These are phyloP conservation scores for Starmerella potacharoeniae DNA, from an alignment of 805 yeast species.

Conservation along the genomic window DNA sequence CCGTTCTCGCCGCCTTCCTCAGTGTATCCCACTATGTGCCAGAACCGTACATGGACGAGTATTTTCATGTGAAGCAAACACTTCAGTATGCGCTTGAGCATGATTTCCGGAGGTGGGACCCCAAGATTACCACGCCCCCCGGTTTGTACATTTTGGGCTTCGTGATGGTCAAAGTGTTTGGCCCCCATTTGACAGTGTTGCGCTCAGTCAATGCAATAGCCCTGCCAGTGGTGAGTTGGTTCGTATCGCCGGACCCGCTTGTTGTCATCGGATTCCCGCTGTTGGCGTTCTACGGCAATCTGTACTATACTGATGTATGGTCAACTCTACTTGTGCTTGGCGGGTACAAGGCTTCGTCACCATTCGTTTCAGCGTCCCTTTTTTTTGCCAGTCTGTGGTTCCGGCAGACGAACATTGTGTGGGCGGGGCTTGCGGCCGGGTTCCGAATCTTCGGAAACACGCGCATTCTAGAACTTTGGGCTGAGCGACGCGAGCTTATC, in stretches of 20 bases:
- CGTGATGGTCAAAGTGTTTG: slow-evolving; percentile 19
- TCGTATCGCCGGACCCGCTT: slow-evolving; percentile 13
- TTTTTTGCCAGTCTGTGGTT: slow-evolving; percentile 58
- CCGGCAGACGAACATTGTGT: slow-evolving; percentile 84
- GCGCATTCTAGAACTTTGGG: neutral
- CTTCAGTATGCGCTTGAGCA: slow-evolving; percentile 46
- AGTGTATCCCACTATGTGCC: slow-evolving; percentile 17
- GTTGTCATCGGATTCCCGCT: slow-evolving; percentile 51
- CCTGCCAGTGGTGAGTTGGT: slow-evolving; percentile 1
- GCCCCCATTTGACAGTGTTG: slow-evolving; percentile 28
- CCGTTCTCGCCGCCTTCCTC: neutral
- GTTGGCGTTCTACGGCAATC: slow-evolving; percentile 55
- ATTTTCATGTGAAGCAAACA: slow-evolving; percentile 77
- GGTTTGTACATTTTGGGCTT: slow-evolving; percentile 50
- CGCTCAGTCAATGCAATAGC: slow-evolving; percentile 47
- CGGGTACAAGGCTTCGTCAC: slow-evolving; percentile 27
- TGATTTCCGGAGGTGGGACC: slow-evolving; percentile 62
- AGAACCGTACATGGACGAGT: slow-evolving; percentile 47
- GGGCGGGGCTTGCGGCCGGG: slow-evolving; percentile 52
- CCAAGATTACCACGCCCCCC: slow-evolving; percentile 93
- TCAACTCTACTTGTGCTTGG: slow-evolving; percentile 58
- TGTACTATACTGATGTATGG: slow-evolving; percentile 94
- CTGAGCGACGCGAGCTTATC: neutral
- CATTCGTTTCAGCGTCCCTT: slow-evolving; percentile 37
- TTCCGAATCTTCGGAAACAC: neutral